Base-by-base conservation (phyloP, 441 rosid species). In the Pelargonium australe region DNA sequence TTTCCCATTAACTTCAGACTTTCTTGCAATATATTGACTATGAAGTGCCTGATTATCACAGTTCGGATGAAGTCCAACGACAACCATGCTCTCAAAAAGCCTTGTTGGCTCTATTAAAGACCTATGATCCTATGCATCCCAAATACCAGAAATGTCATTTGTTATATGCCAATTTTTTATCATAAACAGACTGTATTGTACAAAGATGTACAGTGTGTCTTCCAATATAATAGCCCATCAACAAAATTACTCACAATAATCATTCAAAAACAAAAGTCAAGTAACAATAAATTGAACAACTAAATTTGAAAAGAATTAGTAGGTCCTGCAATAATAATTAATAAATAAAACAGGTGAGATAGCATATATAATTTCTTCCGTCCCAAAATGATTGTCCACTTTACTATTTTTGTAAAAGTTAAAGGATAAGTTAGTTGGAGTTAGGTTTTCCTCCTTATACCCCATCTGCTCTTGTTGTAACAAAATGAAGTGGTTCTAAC, bases 61-160 rank as follows among this genome's bases (percentile, higher is more conserved):
- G 73, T 90, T 83, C 66, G 99, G 99, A 77, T 86, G 89, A 80
- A 95, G 92, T 82, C 99, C 99, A 73, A 91, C 87, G 65, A 95
- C 95, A 49, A 91, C 95, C 88, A 91, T 79, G 77, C 94, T 91
- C 85, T 95, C 99, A 73, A 95, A 88, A 72, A 91, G 88, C 84
- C 86, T 86, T 19, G 96, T 82, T 69, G 99, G 95, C 77, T 87
- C 97, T 80, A 83, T 89, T 58, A 86, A 78, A 31, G 87, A 78
- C 81, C 84, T 87, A 72, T 91, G 90, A 73, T 89, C 96, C 97
- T 94, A 88, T 80, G 75, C 62, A 57, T 53, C 68, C 81, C 77
- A 70, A 68, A 68, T 10, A 60, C 61, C 60, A 77, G 63, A 63
- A 64, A 76, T 68, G 74, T 78, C 47, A 75, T 1, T 9, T 16